Evolutionary conservation across 805 yeast genomes (phyloP).

Genomic region (Myxozyma neotropica): DNA sequence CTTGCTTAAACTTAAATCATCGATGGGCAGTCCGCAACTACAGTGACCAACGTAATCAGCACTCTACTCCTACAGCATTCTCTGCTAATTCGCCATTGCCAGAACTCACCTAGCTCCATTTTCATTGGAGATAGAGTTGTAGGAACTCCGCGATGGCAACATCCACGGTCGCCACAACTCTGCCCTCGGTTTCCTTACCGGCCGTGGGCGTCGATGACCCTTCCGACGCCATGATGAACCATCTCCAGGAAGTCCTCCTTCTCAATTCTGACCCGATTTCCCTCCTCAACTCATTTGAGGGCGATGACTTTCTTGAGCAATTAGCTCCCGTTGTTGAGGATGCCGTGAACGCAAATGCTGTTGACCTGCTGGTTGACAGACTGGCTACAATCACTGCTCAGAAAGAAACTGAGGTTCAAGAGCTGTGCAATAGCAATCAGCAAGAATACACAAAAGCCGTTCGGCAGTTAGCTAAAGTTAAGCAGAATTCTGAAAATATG

Average conservation of each 20-base stretch:
- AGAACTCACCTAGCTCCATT: too few species aligned
- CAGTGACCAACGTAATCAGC: too few species aligned
- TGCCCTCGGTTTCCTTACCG: not conserved
- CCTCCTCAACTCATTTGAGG: slow-evolving; percentile 27
- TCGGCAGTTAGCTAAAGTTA: slow-evolving; percentile 62
- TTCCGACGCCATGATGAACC: slow-evolving; percentile 25
- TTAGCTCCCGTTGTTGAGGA: slow-evolving; percentile 73
- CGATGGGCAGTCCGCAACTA: not conserved
- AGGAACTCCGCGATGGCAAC: not conserved
- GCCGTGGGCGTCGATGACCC: slow-evolving; percentile 8
- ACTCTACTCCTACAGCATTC: not conserved
- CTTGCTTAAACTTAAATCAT: not conserved
- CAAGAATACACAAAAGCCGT: slow-evolving; percentile 54
- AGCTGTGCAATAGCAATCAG: slow-evolving; percentile 63
- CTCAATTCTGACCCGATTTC: slow-evolving; percentile 35
- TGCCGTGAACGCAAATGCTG: slow-evolving; percentile 57
- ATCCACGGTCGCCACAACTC: slow-evolving; percentile 1
- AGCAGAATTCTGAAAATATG: slow-evolving; percentile 58
- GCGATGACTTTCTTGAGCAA: slow-evolving; percentile 74
- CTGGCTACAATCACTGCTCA: slow-evolving; percentile 59
- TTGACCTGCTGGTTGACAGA: slow-evolving; percentile 58
- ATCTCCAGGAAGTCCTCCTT: slow-evolving; percentile 33
- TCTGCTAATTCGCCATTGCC: not conserved
- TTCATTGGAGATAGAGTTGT: not conserved
- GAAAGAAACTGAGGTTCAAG: slow-evolving; percentile 65